Percentiles rank a stretch among this genome's conserved stretches.
These are phyloP conservation scores for Magnaporthales sp. DNA, from an alignment of 2,329 filamentous ascomycete genomes.

Conservation along the genomic window DNA sequence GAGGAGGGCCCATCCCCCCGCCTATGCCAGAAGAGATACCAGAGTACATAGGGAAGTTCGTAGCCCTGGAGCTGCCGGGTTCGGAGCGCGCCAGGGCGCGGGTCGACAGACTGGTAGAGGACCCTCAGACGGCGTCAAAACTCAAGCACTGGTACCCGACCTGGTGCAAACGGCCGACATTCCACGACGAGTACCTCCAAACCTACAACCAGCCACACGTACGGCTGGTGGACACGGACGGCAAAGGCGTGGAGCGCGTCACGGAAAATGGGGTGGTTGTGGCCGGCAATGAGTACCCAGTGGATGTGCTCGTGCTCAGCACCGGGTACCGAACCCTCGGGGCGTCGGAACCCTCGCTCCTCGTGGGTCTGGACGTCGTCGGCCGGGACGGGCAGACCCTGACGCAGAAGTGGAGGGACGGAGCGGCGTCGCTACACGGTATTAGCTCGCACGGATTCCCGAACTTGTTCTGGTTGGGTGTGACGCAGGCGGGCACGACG, in stretches of 20 bases:
- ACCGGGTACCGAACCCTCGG: not conserved
- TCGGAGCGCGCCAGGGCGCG: slow-evolving; percentile 35
- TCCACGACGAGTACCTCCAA: slow-evolving; percentile 50
- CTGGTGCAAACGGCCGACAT: slow-evolving; percentile 56
- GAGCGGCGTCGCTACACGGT: not conserved
- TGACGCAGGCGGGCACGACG: not conserved
- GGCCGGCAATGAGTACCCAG: slow-evolving; percentile 33
- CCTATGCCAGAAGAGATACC: slow-evolving; percentile 16
- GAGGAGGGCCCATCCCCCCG: slow-evolving; percentile 20
- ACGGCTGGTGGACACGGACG: slow-evolving; percentile 50
- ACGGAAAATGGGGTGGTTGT: slow-evolving; percentile 37
- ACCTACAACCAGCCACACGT: slow-evolving; percentile 52
- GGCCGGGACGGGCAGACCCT: not conserved
- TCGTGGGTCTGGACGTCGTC: not conserved
- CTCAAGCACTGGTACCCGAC: slow-evolving; percentile 52
- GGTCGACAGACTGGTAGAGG: slow-evolving; percentile 39
- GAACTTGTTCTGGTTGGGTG: not conserved
- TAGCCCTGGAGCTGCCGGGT: slow-evolving; percentile 30
- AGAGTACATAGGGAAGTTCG: slow-evolving; percentile 25
- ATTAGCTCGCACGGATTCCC: not conserved
- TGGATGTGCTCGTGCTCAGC: slow-evolving; percentile 10
- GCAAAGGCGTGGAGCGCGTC: slow-evolving; percentile 37
- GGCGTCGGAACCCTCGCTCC: not conserved
- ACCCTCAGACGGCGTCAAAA: slow-evolving; percentile 37
- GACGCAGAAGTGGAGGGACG: not conserved